phyloP scores from a whole-genome alignment of 495 filamentous ascomycete species.

The Tuber melanosporum region DNA sequence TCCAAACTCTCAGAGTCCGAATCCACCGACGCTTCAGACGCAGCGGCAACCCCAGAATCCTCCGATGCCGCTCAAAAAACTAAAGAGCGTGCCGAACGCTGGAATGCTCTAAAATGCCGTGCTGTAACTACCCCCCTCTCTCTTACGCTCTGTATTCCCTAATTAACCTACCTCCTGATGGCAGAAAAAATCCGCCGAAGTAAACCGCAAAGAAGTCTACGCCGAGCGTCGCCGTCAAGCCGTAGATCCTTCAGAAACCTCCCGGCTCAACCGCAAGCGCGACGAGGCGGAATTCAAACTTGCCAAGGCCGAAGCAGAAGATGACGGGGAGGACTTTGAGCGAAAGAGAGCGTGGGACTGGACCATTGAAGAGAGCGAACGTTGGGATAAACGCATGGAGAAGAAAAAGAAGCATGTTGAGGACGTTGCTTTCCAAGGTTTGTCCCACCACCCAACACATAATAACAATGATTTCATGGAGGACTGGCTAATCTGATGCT shows the following conservation, averaged over 20 bases:
- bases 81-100: constrained; percentile 58
- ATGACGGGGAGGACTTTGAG: constrained; percentile 85
- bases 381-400: constrained; percentile 81
- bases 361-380: constrained; percentile 88
- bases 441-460: background rate
- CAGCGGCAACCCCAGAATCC: constrained; percentile 11
- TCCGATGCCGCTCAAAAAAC: constrained; percentile 46
- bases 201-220: constrained; percentile 76
- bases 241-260: constrained; percentile 65
- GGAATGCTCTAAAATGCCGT: constrained; percentile 78
- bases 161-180: constrained; percentile 24
- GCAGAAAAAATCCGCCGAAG: constrained; percentile 64
- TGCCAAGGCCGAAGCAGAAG: constrained; percentile 81
- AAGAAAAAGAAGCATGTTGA: constrained; percentile 80
- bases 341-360: constrained; percentile 98
- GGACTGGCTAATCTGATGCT: constrained; percentile 1
- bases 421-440: constrained; percentile 69
- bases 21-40: constrained; percentile 5
- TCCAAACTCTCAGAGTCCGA: constrained; percentile 30
- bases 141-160: background rate
- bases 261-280: constrained; percentile 67
- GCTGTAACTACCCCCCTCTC: constrained; percentile 49
- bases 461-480: background rate
- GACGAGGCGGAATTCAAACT: constrained; percentile 88
- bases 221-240: constrained; percentile 74